These are phyloP conservation scores for Salmacisia buchloeana DNA, from an alignment of 1,284 basidiomycete genomes.

Conservation along the genomic window DNA sequence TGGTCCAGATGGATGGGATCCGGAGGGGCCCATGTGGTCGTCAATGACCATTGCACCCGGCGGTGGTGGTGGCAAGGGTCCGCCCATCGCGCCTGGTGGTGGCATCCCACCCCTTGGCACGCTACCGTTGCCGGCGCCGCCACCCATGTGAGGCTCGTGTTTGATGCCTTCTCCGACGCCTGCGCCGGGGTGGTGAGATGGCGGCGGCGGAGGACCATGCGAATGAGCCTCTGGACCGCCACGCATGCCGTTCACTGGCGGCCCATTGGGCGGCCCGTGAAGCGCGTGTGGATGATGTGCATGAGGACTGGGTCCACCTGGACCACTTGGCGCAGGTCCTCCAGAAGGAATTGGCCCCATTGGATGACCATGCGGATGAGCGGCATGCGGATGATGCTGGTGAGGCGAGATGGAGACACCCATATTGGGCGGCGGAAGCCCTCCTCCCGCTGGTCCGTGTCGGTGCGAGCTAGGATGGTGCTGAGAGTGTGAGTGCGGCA, in stretches of 20 bases:
- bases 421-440: not conserved
- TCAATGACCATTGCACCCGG: not conserved
- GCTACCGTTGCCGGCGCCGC: not conserved
- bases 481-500: not conserved
- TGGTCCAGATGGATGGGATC: no score
- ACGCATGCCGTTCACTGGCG: not conserved
- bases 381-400: not conserved
- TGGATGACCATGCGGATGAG: not conserved
- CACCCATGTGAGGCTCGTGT: not conserved
- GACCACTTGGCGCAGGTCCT: not conserved
- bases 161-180: not conserved
- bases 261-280: not conserved
- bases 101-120: not conserved
- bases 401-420: conserved; percentile 4
- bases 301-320: not conserved
- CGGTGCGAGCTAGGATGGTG: not conserved
- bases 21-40: no score
- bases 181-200: no score
- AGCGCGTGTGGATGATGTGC: conserved; percentile 3
- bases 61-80: not conserved
- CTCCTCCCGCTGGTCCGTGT: not conserved
- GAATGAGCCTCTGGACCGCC: not conserved
- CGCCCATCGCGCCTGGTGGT: not conserved
- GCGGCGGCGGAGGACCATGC: not conserved
- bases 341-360: conserved; percentile 5